A percentile compares a stretch with the other conserved stretches of the same genome.
These are phyloP conservation scores for Psilocybe sp. DNA, from an alignment of 768 basidiomycete genomes.

Conservation along the genomic window DNA sequence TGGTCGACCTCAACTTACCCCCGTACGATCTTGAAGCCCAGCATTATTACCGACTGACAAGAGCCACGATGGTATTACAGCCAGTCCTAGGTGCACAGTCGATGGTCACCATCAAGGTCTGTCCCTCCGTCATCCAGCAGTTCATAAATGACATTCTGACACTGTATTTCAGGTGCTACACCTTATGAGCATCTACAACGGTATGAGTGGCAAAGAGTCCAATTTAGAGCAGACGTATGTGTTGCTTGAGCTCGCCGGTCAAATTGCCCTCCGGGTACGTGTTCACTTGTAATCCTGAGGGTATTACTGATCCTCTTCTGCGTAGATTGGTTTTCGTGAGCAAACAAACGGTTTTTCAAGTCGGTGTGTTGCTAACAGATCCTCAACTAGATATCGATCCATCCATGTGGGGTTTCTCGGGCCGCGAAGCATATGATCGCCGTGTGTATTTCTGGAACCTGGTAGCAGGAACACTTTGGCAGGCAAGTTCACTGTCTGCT, in stretches of 20 bases:
- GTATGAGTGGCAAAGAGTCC: slow-evolving; percentile 49
- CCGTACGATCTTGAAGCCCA: slow-evolving; percentile 51
- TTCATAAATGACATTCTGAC: background rate
- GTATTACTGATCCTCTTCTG: slow-evolving; percentile 3
- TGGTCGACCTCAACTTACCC: slow-evolving; percentile 43
- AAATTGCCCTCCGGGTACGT: slow-evolving; percentile 45
- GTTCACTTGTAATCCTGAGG: background rate
- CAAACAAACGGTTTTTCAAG: background rate
- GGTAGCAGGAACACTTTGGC: slow-evolving; percentile 46
- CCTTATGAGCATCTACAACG: slow-evolving; percentile 53
- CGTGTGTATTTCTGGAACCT: slow-evolving; percentile 57
- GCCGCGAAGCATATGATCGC: slow-evolving; percentile 50
- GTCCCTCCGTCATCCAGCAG: background rate
- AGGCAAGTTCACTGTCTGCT: slow-evolving; percentile 29
- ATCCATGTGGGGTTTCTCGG: slow-evolving; percentile 46
- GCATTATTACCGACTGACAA: slow-evolving; percentile 47
- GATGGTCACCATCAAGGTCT: slow-evolving; percentile 43
- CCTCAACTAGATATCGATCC: slow-evolving; percentile 42
- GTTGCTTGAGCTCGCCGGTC: slow-evolving; percentile 44
- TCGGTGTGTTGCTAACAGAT: background rate
- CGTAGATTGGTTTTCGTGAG: slow-evolving; percentile 44
- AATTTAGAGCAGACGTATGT: slow-evolving; percentile 46
- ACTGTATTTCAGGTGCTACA: slow-evolving; percentile 35
- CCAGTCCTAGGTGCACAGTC: slow-evolving; percentile 41
- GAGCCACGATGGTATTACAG: slow-evolving; percentile 44